Evolutionary conservation across 768 basidiomycete genomes (phyloP), one percentile per base, ranked within the genome.

Genomic region (Agaricus subrufescens): DNA sequence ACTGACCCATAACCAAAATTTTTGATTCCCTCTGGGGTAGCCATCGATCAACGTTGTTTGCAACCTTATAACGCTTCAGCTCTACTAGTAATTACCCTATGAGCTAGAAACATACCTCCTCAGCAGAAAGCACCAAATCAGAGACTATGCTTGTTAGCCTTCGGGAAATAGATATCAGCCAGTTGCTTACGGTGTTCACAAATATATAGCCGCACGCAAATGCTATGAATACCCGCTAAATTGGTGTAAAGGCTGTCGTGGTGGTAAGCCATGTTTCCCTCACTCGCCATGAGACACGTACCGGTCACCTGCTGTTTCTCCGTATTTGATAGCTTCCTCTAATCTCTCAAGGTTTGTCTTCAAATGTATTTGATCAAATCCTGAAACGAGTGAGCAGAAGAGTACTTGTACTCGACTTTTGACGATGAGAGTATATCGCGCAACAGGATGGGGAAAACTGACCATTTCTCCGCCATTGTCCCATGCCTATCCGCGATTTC

Each of bases 391-490:
- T 3, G 79, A 74, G 59, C 77, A 79, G 63, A 78, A 87, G 46
- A 87, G 67, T 1, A 86, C 77, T 59, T 82, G 77, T 1, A 84
- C 82, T 38, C 84, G 83, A 60, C 85, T 86, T 31, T 7, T 49
- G 51, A 50, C 37, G 43, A 37, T 47, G 57, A 38, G 15, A 65
- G 46, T 44, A 57, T 46, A 39, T 15, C 47, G n/a, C n/a, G 11
- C 11, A n/a, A n/a, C 43, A 10, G 15, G 58, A 19, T 23, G 30
- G 45, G 34, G 46, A 38, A n/a, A 34, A 48, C 70, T 51, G 38
- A 85, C 86, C 86, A 87, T 76, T 86, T 86, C 65, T 87, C 86
- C 49, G 78, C 78, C 50, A 75, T 83, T 25, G 74, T 80, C 31
- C 86, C 86, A 65, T 86, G 74, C 25, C 71, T 73, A 44, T 87